phyloP scores from a whole-genome alignment of 345 rosid species.

The Lepidium aucheri region DNA sequence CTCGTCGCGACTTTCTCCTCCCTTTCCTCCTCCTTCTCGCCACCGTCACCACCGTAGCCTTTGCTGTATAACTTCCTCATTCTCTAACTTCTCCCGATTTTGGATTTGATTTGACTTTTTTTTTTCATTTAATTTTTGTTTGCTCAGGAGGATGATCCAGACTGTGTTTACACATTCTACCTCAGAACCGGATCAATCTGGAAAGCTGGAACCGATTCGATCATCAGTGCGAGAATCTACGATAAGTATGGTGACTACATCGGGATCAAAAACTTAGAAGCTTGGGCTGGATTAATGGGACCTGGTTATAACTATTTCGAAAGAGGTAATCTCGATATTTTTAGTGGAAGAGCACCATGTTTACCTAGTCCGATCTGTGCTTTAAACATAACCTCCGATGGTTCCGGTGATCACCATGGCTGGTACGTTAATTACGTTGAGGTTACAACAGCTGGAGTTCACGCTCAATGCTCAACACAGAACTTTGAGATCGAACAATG shows the following conservation, averaged over 20 bases:
- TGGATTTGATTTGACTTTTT: background rate
- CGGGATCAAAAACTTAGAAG: constrained; percentile 37
- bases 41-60: constrained; percentile 9
- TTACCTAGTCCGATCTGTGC: constrained; percentile 46
- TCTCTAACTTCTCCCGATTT: background rate
- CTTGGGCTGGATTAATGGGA: constrained; percentile 80
- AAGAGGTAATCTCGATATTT: constrained; percentile 80
- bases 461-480: constrained; percentile 41
- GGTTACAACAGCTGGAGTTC: constrained; percentile 53
- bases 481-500: constrained; percentile 79
- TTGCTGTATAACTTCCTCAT: constrained; percentile 15
- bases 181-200: constrained; percentile 74
- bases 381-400: constrained; percentile 66
- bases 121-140: background rate
- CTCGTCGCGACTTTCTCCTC: constrained; percentile 18
- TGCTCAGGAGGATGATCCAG: constrained; percentile 35
- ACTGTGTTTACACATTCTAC: constrained; percentile 66
- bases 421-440: constrained; percentile 87
- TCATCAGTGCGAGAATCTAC: constrained; percentile 43
- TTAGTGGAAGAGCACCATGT: constrained; percentile 68
- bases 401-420: constrained; percentile 61
- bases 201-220: constrained; percentile 81
- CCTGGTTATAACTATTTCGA: constrained; percentile 66
- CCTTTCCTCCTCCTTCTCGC: constrained; percentile 17
- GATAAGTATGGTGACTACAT: constrained; percentile 35